Base-by-base conservation (phyloP, 176 grass and related monocot species). In the Triticum dicoccoides region DNA sequence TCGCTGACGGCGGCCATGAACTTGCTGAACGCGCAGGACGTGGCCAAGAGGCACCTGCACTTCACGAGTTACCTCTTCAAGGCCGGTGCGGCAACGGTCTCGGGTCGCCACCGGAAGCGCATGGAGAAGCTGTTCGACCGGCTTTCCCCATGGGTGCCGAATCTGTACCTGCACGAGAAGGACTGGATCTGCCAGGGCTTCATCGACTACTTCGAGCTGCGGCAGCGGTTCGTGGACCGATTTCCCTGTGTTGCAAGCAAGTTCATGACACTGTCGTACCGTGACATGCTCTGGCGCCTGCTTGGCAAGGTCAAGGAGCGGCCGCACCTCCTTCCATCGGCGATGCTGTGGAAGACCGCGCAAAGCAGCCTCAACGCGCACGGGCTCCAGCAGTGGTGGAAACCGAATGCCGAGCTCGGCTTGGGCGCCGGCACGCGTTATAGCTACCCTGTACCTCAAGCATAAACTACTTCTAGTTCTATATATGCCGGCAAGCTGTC, bases 131-230 rank as follows among this genome's bases (percentile, higher is more conserved):
- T 41, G 3, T 87, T 82, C 23, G 4, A 59, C 13, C 1, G 0
- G 69, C 32, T 82, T 21, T 37, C 59, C 9, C 32, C 17, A 3
- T 82, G 70, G 86, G 3, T 4, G 63, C 84, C 74, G 15, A 62
- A 87, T 5, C 41, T 87, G 21, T 87, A 52, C 32, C 29, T 87
- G 14, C 21, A 87, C 44, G 5, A 11, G 42, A 14, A 3, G 14
- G 86, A 76, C 11, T 0, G 0, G 59, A 32, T 87, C 33, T 87
- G 86, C 70, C 17, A 0, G 1, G 70, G 86, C 44, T 82, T 56
- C 86, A 59, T 87, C 70, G 44, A 87, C 70, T 67, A 87, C 86
- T 67, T 87, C 4, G 42, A 82, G n/a, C 79, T 33, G 58, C 8
- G 78, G 41, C 29, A 81, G 9, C 5, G 6, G 58, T 27, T 64